These are phyloP conservation scores for Breviolum minutum DNA, from an alignment of 73 alveolate species.

Conservation along the genomic window DNA sequence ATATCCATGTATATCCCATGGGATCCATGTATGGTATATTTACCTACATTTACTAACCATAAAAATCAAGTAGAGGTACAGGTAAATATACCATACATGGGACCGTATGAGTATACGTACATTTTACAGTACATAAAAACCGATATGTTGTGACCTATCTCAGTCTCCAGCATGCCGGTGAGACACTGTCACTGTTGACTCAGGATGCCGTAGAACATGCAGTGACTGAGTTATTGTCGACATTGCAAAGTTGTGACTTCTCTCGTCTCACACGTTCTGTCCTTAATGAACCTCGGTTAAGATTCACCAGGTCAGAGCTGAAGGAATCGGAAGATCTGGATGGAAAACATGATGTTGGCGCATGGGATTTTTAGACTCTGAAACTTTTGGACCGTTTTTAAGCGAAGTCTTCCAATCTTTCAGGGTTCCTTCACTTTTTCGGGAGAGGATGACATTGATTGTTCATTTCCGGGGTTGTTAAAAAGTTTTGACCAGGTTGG, in stretches of 20 bases:
- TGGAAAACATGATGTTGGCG: not conserved
- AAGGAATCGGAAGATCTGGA: not conserved
- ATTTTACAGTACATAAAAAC: not conserved
- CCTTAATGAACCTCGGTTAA: not conserved
- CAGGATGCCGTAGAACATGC: constrained; percentile 89
- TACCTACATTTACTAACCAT: too few species aligned
- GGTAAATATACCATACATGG: too few species aligned
- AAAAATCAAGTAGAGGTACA: too few species aligned
- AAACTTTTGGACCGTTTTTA: too few species aligned
- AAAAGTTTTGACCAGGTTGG: too few species aligned
- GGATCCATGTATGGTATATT: too few species aligned
- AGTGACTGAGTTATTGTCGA: constrained; percentile 48
- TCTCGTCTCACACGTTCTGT: constrained; percentile 43
- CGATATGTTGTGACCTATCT: not conserved
- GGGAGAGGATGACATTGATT: not conserved
- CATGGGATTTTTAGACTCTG: not conserved
- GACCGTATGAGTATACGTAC: too few species aligned
- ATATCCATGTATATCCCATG: too few species aligned
- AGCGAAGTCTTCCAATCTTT: too few species aligned
- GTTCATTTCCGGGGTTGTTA: not conserved
- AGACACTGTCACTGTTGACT: too few species aligned
- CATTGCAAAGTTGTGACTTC: constrained; percentile 38
- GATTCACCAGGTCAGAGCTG: not conserved
- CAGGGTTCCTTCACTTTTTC: not conserved
- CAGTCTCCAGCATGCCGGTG: too few species aligned